phyloP scores from a whole-genome alignment of 805 yeast genomes.

The Candida taoyuanica region DNA sequence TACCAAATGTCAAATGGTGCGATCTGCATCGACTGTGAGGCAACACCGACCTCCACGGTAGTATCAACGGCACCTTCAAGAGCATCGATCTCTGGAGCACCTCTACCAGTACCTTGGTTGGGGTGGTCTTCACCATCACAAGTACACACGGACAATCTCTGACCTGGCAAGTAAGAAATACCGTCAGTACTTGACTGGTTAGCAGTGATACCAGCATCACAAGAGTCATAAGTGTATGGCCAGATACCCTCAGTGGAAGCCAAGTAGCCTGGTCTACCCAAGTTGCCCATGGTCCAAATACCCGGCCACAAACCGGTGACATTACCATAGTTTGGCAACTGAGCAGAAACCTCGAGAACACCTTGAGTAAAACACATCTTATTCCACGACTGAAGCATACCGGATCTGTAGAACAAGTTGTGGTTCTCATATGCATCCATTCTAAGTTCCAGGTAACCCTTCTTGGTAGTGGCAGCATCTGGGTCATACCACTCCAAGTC shows the following conservation, averaged over 20 bases:
- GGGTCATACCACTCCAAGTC: constrained; percentile 97
- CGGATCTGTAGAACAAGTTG: constrained; percentile 76
- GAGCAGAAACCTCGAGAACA: constrained; percentile 65
- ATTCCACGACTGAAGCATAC: constrained; percentile 92
- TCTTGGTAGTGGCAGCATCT: constrained; percentile 73
- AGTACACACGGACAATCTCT: constrained; percentile 68
- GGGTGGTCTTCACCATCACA: constrained; percentile 87
- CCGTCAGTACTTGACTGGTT: constrained; percentile 92
- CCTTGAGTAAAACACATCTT: constrained; percentile 88
- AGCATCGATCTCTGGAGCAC: constrained; percentile 94
- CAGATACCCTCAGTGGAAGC: constrained; percentile 90
- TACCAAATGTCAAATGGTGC: constrained; percentile 97
- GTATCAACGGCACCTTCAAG: constrained; percentile 78
- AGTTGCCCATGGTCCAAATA: constrained; percentile 89
- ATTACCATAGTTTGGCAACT: constrained; percentile 74
- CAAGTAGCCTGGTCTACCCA: constrained; percentile 86
- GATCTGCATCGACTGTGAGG: constrained; percentile 87
- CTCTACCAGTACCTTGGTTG: constrained; percentile 81
- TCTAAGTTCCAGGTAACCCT: constrained; percentile 64
- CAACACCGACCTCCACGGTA: constrained; percentile 44
- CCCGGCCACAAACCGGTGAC: constrained; percentile 94
- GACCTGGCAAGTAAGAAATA: constrained; percentile 81
- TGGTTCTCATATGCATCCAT: constrained; percentile 85
- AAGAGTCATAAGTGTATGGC: constrained; percentile 85
- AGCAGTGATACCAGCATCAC: constrained; percentile 94